Percentiles rank a stretch among this genome's conserved stretches.
Evolutionary conservation across 2,329 filamentous ascomycete species (phyloP).

Genomic region (Fusarium globosum): DNA sequence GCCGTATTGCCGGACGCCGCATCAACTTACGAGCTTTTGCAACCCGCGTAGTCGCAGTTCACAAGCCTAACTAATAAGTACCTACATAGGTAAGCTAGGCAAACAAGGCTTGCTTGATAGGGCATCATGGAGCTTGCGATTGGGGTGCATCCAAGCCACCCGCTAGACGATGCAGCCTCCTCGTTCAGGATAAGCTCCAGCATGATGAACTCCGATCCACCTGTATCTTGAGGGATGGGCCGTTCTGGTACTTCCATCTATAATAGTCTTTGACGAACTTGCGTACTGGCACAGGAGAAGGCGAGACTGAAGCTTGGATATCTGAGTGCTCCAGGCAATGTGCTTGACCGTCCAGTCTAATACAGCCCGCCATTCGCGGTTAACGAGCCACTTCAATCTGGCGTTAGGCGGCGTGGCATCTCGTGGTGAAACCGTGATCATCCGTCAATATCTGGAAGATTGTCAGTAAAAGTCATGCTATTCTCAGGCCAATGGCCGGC

Average conservation of each 20-base stretch:
- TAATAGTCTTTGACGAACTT: conserved; percentile 15
- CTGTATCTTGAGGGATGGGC: background rate
- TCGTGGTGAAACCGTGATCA: conserved; percentile 38
- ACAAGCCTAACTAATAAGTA: conserved; percentile 1
- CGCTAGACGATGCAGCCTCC: conserved; percentile 20
- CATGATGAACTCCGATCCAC: background rate
- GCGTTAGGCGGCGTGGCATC: conserved; percentile 19
- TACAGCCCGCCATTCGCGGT: conserved; percentile 20
- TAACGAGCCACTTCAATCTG: conserved; percentile 14
- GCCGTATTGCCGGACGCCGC: conserved; percentile 24
- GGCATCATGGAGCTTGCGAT: conserved; percentile 18
- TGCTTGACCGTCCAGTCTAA: background rate
- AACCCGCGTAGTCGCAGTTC: conserved; percentile 4
- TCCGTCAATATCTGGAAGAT: conserved; percentile 13
- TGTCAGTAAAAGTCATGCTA: conserved; percentile 6
- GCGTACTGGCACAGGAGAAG: conserved; percentile 2
- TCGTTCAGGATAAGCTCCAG: conserved; percentile 24
- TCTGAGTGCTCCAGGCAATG: background rate
- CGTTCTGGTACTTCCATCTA: conserved; percentile 5
- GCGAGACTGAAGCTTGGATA: background rate
- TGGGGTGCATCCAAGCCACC: conserved; percentile 28
- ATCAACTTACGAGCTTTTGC: conserved; percentile 1
- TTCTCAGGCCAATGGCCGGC: conserved; percentile 28
- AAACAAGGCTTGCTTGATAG: conserved; percentile 6
- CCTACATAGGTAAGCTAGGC: background rate